Evolutionary conservation across 495 filamentous ascomycete species (phyloP), one percentile per base, ranked within the genome.

Genomic region (Podospora tetraspora): DNA sequence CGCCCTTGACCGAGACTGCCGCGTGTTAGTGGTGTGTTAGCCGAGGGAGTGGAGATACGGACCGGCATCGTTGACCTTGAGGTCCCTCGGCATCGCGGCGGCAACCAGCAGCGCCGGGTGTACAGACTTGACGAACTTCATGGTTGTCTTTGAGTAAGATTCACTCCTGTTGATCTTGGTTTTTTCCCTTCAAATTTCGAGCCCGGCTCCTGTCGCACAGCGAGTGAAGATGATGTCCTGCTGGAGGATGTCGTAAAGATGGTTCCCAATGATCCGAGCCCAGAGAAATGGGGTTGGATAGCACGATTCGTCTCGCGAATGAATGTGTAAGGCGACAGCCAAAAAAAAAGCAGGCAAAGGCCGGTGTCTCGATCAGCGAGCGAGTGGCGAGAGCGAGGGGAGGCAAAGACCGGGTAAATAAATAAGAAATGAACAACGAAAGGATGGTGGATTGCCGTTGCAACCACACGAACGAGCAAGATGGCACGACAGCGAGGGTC

Each of bases 1-100:
- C 84, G 63, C 75, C 78, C 58, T 76, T 77, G 66, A 88, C 79
- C 0, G 86, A 88, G 19, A 71, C 82, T 85, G 69, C 22, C 19
- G 9, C n/a, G 19, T 61, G 67, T 75, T 63, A 75, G 73, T 60
- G 34, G 25, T 13, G 57, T 25, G 30, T 12, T n/a, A 61, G 32
- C 8, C 68, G 59, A n/a, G 56, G 37, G 52, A 56, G n/a, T 24
- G 57, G 43, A 43, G 22, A 11, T 9, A 73, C 77, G 62, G 71
- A 83, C 83, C 66, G 59, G 77, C 68, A 63, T 82, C 74, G 64
- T 73, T 78, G 64, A 84, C 72, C 62, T 85, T 73, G 30, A 86
- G 72, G 37, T 80, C 75, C 32, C 79, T 80, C 16, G 82, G 82
- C 2, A 74, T 61, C 21, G 69, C 67, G 34, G 79, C 76, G 10